Base-by-base conservation (phyloP, 306 rosid genomes). In the Mimosa bimucronata region DNA sequence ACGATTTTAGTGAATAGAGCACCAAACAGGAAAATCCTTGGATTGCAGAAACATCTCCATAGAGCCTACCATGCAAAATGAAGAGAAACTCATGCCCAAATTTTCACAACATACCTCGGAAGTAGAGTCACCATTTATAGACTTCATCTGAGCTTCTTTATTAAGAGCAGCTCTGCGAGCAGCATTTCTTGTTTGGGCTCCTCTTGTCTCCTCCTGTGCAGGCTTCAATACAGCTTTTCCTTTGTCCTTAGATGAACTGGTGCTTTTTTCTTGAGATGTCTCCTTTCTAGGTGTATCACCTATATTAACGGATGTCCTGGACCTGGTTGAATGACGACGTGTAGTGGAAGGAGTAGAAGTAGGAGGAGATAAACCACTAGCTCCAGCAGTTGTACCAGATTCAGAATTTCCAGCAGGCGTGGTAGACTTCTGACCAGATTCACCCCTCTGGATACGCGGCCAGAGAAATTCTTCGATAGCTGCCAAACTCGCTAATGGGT, bases 381-480 rank as follows among this genome's bases (percentile, higher is more conserved):
- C 87, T 76, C 87, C 93, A 70, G 97, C 90, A 19, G 92, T 88
- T 29, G 92, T 85, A 60, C 98, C 99, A 64, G 94, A 90, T 84
- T 96, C 99, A 21, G 96, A 86, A 74, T 95, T 93, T 73, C 92
- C 96, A 55, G 83, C 87, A 75, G 96, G 91, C 53, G 83, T 82
- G 28, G 88, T 60, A 55, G 89, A 84, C 86, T 90, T 91, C 85
- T 91, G 97, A 77, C 87, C 93, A 84, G 98, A 88, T 82, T 93
- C 97, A 62, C 91, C 80, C 68, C 96, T 90, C 84, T 93, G 99
- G 79, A 96, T 88, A 67, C 99, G 92, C 75, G 97, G 93, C 99
- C 99, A 96, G 71, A 96, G 94, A 85, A 96, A 96, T 73, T 96
- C 99, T 77, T 96, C 99, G 41, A 93, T 92, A 50, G 99, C 99